Evolutionary conservation across 805 yeast genomes (phyloP).

Genomic region (Zygosaccharomyces bisporus): DNA sequence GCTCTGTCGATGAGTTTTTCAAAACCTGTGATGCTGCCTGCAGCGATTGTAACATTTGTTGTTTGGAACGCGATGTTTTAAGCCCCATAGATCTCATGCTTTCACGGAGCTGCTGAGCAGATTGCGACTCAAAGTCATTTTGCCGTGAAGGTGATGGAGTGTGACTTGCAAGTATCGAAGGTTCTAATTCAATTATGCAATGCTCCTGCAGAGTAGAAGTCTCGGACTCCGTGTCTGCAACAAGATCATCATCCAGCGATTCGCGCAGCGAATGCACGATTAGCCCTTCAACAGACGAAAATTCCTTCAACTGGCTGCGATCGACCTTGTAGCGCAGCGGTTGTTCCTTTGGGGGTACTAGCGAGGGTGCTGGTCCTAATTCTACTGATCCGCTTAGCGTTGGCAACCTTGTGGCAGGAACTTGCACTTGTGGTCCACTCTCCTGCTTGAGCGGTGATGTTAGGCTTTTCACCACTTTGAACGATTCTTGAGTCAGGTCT

Average conservation of each 20-base stretch:
- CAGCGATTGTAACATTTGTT: conserved; percentile 29
- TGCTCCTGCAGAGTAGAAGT: conserved; percentile 4
- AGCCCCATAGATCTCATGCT: conserved; percentile 27
- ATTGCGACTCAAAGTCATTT: conserved; percentile 18
- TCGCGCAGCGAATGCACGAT: conserved; percentile 1
- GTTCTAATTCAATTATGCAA: conserved; percentile 7
- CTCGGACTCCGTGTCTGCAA: conserved; percentile 13
- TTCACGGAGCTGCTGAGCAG: conserved; percentile 27
- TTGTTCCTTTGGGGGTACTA: conserved; percentile 2
- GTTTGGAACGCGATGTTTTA: conserved; percentile 29
- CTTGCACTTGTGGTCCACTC: conserved; percentile 21
- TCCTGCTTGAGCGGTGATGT: conserved; percentile 30
- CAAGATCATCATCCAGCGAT: conserved; percentile 4
- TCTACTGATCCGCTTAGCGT: conserved; percentile 13
- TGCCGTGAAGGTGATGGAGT: conserved; percentile 1
- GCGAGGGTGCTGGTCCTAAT: neutral
- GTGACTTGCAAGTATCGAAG: conserved; percentile 2
- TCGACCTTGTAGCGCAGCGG: conserved; percentile 2
- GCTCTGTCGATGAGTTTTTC: conserved; percentile 13
- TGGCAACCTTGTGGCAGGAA: conserved; percentile 33
- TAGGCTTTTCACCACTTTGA: conserved; percentile 27
- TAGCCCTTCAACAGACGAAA: conserved; percentile 3
- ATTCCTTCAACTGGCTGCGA: conserved; percentile 1
- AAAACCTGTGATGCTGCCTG: conserved; percentile 29
- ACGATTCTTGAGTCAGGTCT: conserved; percentile 32